Evolutionary conservation across 2,329 filamentous ascomycete species (phyloP), one percentile per base, ranked within the genome.

Genomic region (Penicillium olsonii): DNA sequence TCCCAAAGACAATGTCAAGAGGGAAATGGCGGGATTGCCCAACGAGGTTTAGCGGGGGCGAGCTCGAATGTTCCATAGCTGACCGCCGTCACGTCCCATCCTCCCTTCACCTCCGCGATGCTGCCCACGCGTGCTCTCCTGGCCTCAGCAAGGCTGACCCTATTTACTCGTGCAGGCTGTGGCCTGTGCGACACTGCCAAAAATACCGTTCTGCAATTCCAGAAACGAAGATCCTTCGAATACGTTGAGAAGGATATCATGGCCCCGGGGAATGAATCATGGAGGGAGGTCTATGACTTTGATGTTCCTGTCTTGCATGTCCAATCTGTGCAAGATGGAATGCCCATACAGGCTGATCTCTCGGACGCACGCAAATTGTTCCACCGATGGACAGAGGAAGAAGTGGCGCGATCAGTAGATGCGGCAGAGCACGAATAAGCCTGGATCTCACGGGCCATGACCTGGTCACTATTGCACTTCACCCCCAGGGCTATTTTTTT

Each of bases 301-400:
- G 83, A 86, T 59, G 82, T 83, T 3, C 83, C 83, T 0, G 83
- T 86, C 53, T 73, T 86, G 24, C 83, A 86, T 62, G 72, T 85
- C 35, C 80, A 77, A 29, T 79, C 65, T 64, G 71, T 63, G 52
- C 53, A 67, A 40, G 59, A 69, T 19, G 70, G 75, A 44, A 76
- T 76, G 8, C 73, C 74, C 0, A 68, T 69, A 9, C 65, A 74
- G 31, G 73, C 76, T 2, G 82, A 81, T 52, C 71, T 84, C 15
- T 83, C 83, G 70, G 82, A 85, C 60, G 76, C 68, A 11, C 71
- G 76, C 51, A 85, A 85, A 65, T 68, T 85, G 26, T 85, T 85
- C 74, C 83, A 86, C 67, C 77, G 82, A 19, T 84, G 83, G 67
- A 80, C 78, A 6, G 78, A 80, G 60, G 71, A 76, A 37, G 78